Conservation (phyloP, 768 basidiomycete species). For the Mycena olivaceomarginata region DNA sequence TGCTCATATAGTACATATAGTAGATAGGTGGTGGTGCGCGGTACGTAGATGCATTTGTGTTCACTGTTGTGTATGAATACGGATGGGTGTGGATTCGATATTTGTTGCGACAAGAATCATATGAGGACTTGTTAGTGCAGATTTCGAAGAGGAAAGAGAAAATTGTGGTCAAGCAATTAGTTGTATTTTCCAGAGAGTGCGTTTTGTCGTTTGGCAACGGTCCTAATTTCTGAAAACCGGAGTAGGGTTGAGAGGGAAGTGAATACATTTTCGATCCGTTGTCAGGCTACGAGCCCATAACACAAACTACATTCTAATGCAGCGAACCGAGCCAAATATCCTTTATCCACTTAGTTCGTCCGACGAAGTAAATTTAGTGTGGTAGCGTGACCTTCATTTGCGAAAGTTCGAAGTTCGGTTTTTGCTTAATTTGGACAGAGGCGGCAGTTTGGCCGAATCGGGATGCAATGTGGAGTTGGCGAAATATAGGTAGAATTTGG, state of each 20-base stretch:
- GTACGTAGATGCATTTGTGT: background rate
- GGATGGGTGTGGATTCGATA: background rate
- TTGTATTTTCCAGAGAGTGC: background rate
- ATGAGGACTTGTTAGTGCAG: no score
- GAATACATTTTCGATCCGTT: background rate
- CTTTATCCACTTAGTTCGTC: background rate
- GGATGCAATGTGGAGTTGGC: background rate
- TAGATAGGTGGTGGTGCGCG: background rate
- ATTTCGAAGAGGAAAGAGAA: background rate
- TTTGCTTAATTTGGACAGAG: constrained; percentile 26
- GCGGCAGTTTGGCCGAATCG: constrained; percentile 19
- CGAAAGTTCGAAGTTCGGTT: background rate
- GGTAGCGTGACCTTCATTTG: background rate
- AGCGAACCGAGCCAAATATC: constrained; percentile 9
- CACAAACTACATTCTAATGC: background rate
- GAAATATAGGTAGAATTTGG: no score
- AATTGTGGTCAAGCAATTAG: background rate
- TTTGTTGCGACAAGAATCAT: background rate
- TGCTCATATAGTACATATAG: background rate
- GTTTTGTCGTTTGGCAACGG: background rate
- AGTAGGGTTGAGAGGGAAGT: background rate
- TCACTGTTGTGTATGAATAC: background rate
- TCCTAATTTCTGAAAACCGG: background rate
- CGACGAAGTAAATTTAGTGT: background rate
- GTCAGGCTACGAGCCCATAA: background rate